These are phyloP conservation scores for Aleurites moluccanus DNA, from an alignment of 441 rosid genomes.

Conservation along the genomic window DNA sequence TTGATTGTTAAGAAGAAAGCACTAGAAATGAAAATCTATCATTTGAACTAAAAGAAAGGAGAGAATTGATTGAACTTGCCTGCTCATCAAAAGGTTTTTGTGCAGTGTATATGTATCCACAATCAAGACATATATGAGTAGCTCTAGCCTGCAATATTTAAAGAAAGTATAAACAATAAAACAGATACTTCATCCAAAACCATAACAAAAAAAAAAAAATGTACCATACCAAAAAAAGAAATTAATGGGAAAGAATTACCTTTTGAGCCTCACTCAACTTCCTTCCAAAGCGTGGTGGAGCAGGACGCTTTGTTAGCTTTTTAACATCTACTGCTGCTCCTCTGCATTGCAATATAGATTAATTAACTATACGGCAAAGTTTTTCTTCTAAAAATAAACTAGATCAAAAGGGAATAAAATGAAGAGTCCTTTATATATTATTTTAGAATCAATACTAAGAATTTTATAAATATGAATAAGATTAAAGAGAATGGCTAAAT, in stretches of 20 bases:
- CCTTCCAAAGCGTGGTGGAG: conserved; percentile 94
- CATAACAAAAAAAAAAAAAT: background rate
- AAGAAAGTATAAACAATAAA: no score
- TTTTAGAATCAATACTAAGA: no score
- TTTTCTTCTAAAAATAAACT: background rate
- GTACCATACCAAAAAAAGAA: background rate
- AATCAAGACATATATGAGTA: conserved; percentile 91
- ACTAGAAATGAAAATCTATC: background rate
- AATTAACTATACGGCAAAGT: conserved; percentile 12
- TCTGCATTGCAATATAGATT: conserved; percentile 37
- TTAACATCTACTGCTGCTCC: conserved; percentile 89
- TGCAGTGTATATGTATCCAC: conserved; percentile 82
- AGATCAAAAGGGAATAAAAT: background rate
- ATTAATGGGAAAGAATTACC: conserved; percentile 34
- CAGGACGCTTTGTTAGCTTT: conserved; percentile 81
- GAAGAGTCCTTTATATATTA: no score
- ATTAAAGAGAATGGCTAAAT: no score
- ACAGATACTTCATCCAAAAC: background rate
- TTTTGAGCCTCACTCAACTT: conserved; percentile 86
- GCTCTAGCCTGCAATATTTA: conserved; percentile 64
- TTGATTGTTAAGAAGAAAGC: background rate
- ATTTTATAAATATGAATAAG: no score
- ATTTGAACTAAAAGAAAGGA: background rate
- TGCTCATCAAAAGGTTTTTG: conserved; percentile 84
- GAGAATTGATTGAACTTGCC: conserved; percentile 35